These are phyloP conservation scores for Cylindrodendrum hubeiense DNA, from an alignment of 2,329 filamentous ascomycete genomes.

Conservation along the genomic window DNA sequence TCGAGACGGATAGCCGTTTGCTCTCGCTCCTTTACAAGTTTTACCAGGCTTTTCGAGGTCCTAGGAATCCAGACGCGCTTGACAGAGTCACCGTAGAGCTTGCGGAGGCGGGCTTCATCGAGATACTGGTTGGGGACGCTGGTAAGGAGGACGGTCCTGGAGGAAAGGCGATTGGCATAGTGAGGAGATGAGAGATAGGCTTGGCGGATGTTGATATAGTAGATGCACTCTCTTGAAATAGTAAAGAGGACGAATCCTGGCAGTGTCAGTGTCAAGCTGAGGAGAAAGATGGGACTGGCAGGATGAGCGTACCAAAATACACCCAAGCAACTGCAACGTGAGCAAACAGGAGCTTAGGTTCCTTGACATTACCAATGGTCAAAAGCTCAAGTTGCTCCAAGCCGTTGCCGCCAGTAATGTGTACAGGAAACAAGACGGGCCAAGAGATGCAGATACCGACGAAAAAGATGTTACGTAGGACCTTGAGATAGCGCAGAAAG, in stretches of 20 bases:
- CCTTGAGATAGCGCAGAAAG: constrained; percentile 77
- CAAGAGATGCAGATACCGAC: constrained; percentile 87
- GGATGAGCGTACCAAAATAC: constrained; percentile 66
- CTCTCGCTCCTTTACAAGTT: constrained; percentile 85
- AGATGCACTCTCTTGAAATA: constrained; percentile 88
- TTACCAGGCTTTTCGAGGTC: constrained; percentile 81
- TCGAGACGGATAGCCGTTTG: constrained; percentile 86
- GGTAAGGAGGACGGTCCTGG: constrained; percentile 89
- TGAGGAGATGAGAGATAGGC: constrained; percentile 89
- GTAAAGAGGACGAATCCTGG: constrained; percentile 86
- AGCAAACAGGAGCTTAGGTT: constrained; percentile 77
- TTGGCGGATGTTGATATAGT: constrained; percentile 92
- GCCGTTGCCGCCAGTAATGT: constrained; percentile 81
- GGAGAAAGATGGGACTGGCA: too few species aligned
- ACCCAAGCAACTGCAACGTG: constrained; percentile 85
- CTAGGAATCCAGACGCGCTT: constrained; percentile 87
- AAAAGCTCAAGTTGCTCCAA: constrained; percentile 79
- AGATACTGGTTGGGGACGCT: constrained; percentile 85
- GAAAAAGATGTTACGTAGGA: constrained; percentile 86
- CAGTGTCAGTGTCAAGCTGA: constrained; percentile 18
- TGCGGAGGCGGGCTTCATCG: constrained; percentile 79
- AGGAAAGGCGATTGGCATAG: constrained; percentile 88
- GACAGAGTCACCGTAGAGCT: constrained; percentile 85
- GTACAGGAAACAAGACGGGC: constrained; percentile 88
- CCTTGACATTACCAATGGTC: constrained; percentile 80